Percentiles rank a stretch among this genome's conserved stretches.
phyloP scores from a whole-genome alignment of 2,329 filamentous ascomycete species.

The Venturia effusa region DNA sequence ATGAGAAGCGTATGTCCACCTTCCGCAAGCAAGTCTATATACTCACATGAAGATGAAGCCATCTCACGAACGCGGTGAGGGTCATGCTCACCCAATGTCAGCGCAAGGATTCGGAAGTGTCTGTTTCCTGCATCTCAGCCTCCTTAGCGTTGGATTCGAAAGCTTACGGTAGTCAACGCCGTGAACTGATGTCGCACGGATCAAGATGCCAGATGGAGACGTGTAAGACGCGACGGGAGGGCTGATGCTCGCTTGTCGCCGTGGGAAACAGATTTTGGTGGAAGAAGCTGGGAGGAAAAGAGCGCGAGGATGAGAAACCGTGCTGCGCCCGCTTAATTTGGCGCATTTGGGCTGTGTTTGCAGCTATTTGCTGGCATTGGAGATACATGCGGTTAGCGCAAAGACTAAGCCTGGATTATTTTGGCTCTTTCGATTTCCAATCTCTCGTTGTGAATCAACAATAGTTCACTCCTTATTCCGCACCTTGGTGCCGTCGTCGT shows the following conservation, averaged over 20 bases:
- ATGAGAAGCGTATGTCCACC: background rate
- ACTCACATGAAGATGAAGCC: background rate
- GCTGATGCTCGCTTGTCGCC: background rate
- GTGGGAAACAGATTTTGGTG: background rate
- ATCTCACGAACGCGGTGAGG: background rate
- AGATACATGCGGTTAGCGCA: background rate
- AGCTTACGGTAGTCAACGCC: background rate
- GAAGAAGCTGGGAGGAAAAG: background rate
- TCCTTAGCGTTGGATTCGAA: background rate
- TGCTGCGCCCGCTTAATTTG: constrained; percentile 2
- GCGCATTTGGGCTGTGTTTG: background rate
- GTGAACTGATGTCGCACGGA: background rate
- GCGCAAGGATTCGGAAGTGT: background rate
- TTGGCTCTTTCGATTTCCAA: background rate
- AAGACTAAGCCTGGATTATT: background rate
- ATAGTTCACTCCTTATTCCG: background rate
- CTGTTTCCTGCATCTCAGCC: background rate
- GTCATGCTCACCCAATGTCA: background rate
- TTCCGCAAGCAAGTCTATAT: background rate
- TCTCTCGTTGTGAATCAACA: background rate
- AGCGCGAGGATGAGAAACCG: background rate
- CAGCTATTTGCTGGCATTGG: background rate
- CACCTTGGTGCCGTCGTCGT: too few relatives aligned
- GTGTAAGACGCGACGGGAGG: background rate
- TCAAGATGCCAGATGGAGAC: background rate